Base-by-base conservation (phyloP, 306 rosid species). In the Cicer chorassanicum region DNA sequence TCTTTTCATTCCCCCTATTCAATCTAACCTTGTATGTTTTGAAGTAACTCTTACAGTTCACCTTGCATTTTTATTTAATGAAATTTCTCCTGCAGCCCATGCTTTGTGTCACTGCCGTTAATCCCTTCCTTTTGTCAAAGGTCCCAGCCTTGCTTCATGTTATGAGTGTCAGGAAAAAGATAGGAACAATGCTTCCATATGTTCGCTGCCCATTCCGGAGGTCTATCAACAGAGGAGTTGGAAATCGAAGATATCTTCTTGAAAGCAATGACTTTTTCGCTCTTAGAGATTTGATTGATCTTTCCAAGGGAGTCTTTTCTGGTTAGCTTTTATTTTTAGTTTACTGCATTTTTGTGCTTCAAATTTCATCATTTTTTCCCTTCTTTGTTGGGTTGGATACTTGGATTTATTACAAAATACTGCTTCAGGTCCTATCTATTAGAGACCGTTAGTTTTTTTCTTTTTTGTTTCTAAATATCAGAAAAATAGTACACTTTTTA, bases 41-140 rank as follows among this genome's bases (percentile, higher is more conserved):
- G 60, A 73, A 46, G 2, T 63, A 14, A 79, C 50, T 72, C 57
- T 41, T 44, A 68, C 50, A 46, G 40, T 7, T 65, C 29, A 72
- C 73, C 4, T 67, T 6, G 14, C 41, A 16, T 43, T 67, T 51
- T 70, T 55, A 14, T 51, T 51, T 39, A 34, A 81, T 75, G 72
- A 82, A 61, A 65, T 75, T 85, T 83, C 72, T 77, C 64, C 81
- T 90, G 99, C 99, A 95, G 99, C 98, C 99, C 80, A 92, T 95
- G 99, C 97, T 95, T 8, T 95, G 99, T 75, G 97, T 95, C 81
- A 89, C 98, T 81, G 99, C 99, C 1, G 98, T 95, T 55, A 90
- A 95, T 90, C 98, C 99, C 44, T 84, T 88, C 88, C 99, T 95
- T 73, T 89, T 95, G 89, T 86, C 98, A 18, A 95, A 87, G 91